Percentiles rank a stretch among this genome's conserved stretches.
Evolutionary conservation across 129 eudicot species (phyloP).

Genomic region (Helichrysum umbraculigerum): DNA sequence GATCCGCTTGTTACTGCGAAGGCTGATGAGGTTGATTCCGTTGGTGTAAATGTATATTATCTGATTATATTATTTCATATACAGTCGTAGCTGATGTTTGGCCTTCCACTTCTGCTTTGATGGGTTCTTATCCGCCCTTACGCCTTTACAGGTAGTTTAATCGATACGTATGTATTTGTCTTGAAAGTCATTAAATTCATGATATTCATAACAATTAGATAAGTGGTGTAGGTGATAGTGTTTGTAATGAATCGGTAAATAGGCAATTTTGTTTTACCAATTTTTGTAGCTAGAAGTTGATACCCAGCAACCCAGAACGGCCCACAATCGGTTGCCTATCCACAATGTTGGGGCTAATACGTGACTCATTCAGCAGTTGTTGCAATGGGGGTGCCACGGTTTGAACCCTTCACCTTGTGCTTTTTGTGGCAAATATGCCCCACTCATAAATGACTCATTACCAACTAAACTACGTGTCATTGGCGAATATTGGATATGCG

Average conservation of each 20-base stretch:
- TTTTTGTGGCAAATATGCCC: no score
- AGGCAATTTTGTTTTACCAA: conserved; percentile 13
- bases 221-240: not conserved
- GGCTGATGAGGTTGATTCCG: conserved; percentile 52
- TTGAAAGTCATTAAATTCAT: no score
- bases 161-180: not conserved
- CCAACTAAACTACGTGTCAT: no score
- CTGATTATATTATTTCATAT: conserved; percentile 71
- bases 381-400: no score
- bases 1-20: conserved; percentile 68
- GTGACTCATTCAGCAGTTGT: no score
- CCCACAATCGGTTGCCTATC: no score
- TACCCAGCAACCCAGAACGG: no score
- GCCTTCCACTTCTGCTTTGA: conserved; percentile 93
- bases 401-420: no score
- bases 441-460: no score
- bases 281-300: no score
- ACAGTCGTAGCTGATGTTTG: conserved; percentile 93
- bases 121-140: conserved; percentile 79
- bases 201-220: not conserved
- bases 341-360: no score
- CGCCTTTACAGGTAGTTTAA: conserved; percentile 74
- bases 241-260: not conserved
- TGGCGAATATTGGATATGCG: not conserved
- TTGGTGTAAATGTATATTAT: conserved; percentile 90